Conservation (phyloP, 2,329 filamentous ascomycete genomes). For the Epichloe sibirici region DNA sequence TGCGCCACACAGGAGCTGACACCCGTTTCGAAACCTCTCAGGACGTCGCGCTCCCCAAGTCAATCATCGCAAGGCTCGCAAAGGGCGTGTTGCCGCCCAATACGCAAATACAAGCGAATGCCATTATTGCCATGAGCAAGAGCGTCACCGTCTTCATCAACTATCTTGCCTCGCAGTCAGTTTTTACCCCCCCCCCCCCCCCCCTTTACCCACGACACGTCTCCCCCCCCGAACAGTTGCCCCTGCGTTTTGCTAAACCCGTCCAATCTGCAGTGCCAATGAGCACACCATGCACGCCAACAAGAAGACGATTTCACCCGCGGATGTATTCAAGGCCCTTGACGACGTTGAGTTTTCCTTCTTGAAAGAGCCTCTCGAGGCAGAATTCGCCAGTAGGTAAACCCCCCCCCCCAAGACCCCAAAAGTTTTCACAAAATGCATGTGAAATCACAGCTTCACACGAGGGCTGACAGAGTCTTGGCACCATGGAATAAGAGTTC, state of each 20-base stretch:
- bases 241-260: neutral
- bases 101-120: conserved; percentile 74
- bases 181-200: neutral
- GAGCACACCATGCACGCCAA: conserved; percentile 53
- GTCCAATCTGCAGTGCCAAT: conserved; percentile 45
- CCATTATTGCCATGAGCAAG: conserved; percentile 66
- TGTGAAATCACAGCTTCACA: too few species aligned
- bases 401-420: accelerated
- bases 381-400: conserved; percentile 59
- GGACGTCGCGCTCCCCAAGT: conserved; percentile 69
- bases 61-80: conserved; percentile 66
- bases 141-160: conserved; percentile 76
- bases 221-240: too few species aligned
- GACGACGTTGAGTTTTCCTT: conserved; percentile 71
- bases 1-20: too few species aligned
- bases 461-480: too few species aligned
- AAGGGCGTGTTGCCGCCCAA: conserved; percentile 71
- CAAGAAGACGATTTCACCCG: conserved; percentile 68
- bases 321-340: conserved; percentile 65
- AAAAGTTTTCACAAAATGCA: too few species aligned
- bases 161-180: conserved; percentile 61
- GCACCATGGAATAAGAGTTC: conserved; percentile 40
- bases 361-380: conserved; percentile 53
- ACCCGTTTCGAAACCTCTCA: conserved; percentile 17
- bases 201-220: too few species aligned